Evolutionary conservation across 768 basidiomycete genomes (phyloP).

Genomic region (Kwoniella mangroviensis): DNA sequence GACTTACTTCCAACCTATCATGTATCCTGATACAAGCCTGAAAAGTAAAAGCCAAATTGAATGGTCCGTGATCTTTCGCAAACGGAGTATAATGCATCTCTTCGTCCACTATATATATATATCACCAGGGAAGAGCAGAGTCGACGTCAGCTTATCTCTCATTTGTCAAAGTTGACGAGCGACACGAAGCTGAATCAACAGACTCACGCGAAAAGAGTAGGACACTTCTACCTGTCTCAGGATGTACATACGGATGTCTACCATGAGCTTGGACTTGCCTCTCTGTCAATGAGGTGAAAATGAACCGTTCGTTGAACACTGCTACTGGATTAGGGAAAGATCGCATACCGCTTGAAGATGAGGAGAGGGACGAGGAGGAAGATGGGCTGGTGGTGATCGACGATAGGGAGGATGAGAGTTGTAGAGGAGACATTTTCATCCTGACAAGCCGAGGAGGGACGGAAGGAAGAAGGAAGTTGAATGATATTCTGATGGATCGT

Average conservation of each 20-base stretch:
- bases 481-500: neutral
- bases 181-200: neutral
- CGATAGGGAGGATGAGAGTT: neutral
- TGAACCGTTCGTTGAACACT: conserved; percentile 39
- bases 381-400: neutral
- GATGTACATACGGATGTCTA: conserved; percentile 36
- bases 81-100: conserved; percentile 49
- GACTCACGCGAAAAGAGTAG: conserved; percentile 45
- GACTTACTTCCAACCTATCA: conserved; percentile 34
- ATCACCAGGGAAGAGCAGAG: neutral
- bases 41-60: conserved; percentile 51
- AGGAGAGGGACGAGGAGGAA: neutral
- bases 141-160: neutral
- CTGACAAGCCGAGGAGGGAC: neutral
- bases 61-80: conserved; percentile 49
- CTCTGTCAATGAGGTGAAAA: conserved; percentile 44
- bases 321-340: conserved; percentile 44
- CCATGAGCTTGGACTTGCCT: conserved; percentile 32
- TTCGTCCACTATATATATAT: conserved; percentile 44
- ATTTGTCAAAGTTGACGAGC: neutral
- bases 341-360: neutral
- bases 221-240: conserved; percentile 27
- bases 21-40: conserved; percentile 42
- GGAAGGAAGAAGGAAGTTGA: neutral
- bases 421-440: neutral